These are phyloP conservation scores for Aspergillus avenaceus DNA, from an alignment of 495 filamentous ascomycete species.

Conservation along the genomic window DNA sequence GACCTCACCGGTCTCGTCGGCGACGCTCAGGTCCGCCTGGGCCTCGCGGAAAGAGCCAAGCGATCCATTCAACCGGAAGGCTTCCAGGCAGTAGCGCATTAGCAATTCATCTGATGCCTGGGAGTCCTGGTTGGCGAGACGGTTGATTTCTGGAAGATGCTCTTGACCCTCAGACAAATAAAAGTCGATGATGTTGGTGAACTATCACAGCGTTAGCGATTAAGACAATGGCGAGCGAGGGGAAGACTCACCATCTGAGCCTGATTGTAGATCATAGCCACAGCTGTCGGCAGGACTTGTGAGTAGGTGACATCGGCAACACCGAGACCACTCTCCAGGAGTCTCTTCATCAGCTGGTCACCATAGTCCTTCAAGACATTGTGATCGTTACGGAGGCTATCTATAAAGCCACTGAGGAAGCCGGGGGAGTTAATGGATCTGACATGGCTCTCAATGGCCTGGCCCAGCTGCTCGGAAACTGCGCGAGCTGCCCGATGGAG, in stretches of 20 bases:
- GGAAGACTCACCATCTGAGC: constrained; percentile 48
- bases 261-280: constrained; percentile 64
- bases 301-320: constrained; percentile 69
- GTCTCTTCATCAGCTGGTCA: constrained; percentile 60
- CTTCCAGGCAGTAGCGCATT: constrained; percentile 48
- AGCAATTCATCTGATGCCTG: constrained; percentile 47
- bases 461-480: constrained; percentile 59
- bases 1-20: constrained; percentile 49
- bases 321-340: constrained; percentile 62
- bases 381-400: constrained; percentile 50
- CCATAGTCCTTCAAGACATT: constrained; percentile 62
- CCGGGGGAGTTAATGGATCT: constrained; percentile 57
- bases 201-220: constrained; percentile 24
- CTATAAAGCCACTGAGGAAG: constrained; percentile 53
- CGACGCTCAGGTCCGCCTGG: constrained; percentile 36
- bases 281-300: constrained; percentile 61
- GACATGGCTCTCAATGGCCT: constrained; percentile 58
- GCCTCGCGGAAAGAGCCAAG: constrained; percentile 54
- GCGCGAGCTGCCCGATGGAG: constrained; percentile 59
- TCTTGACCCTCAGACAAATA: constrained; percentile 59
- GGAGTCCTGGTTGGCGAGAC: constrained; percentile 45
- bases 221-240: neutral
- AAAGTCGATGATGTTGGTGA: constrained; percentile 76
- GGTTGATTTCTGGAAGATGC: constrained; percentile 56
- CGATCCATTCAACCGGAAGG: constrained; percentile 58